Conservation (phyloP, 1,284 basidiomycete species). For the Flammula alnicola region DNA sequence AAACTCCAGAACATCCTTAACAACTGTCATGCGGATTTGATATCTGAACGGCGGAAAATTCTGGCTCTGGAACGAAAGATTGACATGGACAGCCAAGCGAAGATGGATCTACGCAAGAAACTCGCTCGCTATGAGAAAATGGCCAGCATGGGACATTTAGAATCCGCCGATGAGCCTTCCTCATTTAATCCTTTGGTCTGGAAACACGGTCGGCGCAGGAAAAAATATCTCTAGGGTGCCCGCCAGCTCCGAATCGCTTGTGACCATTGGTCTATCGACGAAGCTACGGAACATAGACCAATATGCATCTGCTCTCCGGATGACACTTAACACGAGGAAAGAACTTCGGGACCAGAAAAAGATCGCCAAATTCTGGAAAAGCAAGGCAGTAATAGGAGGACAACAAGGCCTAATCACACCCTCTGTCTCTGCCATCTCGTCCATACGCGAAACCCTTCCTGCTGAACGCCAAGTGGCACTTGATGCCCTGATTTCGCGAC, state of each 20-base stretch:
- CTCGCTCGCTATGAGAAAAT: constrained; percentile 17
- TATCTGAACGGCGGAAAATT: constrained; percentile 21
- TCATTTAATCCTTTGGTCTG: no score
- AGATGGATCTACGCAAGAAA: constrained; percentile 16
- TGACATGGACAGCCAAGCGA: constrained; percentile 14
- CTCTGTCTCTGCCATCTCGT: constrained; percentile 56
- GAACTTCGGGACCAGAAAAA: constrained; percentile 53
- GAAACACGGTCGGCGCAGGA: no score
- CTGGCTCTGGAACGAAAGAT: constrained; percentile 16
- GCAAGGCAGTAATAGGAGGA: constrained; percentile 36
- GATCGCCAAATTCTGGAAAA: constrained; percentile 59
- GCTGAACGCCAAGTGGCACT: constrained; percentile 39
- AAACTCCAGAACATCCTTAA: constrained; percentile 21
- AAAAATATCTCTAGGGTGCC: background rate
- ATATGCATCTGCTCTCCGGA: constrained; percentile 55
- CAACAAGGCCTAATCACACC: constrained; percentile 49
- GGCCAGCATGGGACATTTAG: no score
- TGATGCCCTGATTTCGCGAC: constrained; percentile 17
- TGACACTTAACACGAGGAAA: constrained; percentile 52
- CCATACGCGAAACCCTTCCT: constrained; percentile 46
- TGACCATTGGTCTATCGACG: constrained; percentile 41
- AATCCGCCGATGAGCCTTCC: no score
- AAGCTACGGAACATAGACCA: constrained; percentile 50
- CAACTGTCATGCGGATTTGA: constrained; percentile 21
- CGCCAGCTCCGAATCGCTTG: background rate